Percentiles rank a stretch among this genome's conserved stretches.
phyloP scores from a whole-genome alignment of 2,329 filamentous ascomycete species.

The Madurella fahalii region DNA sequence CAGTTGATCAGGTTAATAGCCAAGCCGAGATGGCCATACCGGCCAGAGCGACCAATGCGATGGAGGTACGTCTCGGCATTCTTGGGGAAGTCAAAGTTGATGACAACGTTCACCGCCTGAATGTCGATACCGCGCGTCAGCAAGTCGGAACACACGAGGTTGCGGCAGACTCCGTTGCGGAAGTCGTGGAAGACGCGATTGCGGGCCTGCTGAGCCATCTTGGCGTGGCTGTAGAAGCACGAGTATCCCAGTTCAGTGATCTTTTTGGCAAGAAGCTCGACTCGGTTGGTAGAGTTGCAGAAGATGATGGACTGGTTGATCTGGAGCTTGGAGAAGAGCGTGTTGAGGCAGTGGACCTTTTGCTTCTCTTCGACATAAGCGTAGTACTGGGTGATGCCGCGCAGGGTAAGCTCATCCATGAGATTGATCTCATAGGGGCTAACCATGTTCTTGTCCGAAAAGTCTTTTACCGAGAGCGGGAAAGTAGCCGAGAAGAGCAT shows the following conservation, averaged over 20 bases:
- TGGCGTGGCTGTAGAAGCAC: conserved; percentile 98
- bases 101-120: conserved; percentile 97
- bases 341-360: conserved; percentile 98
- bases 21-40: conserved; percentile 93
- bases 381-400: conserved; percentile 98
- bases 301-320: conserved; percentile 99
- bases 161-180: conserved; percentile 94
- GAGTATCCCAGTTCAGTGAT: conserved; percentile 99
- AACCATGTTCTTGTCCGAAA: conserved; percentile 97
- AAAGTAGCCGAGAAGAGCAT: conserved; percentile 99
- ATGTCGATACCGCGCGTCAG: conserved; percentile 99
- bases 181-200: conserved; percentile 99
- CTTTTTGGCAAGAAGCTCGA: conserved; percentile 96
- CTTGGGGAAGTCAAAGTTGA: conserved; percentile 99
- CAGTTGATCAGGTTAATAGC: conserved; percentile 99
- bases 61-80: conserved; percentile 99
- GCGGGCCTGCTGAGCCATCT: conserved; percentile 93
- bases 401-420: conserved; percentile 97
- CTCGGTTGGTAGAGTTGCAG: conserved; percentile 98
- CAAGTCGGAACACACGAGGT: conserved; percentile 95
- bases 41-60: conserved; percentile 94
- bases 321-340: conserved; percentile 96
- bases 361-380: conserved; percentile 99
- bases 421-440: conserved; percentile 98
- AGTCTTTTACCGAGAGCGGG: conserved; percentile 92